phyloP scores from a whole-genome alignment of 768 basidiomycete genomes.

The Suillus hirtellus region DNA sequence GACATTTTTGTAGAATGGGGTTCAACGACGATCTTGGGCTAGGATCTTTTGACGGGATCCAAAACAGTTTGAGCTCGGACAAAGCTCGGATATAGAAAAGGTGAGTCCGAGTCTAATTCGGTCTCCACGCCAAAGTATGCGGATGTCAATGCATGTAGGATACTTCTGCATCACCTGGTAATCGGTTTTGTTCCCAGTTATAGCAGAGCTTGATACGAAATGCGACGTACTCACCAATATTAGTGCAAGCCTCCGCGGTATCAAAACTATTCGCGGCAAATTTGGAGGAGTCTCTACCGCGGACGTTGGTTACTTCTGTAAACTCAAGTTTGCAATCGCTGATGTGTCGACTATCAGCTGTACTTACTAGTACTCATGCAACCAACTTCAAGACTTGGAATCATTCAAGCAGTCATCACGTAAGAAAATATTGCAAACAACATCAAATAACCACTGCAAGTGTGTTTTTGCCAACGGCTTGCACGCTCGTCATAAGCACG shows the following conservation, averaged over 20 bases:
- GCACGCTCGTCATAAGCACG: neutral
- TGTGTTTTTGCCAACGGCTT: no score
- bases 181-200: neutral
- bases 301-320: neutral
- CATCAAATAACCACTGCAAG: neutral
- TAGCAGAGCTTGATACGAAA: neutral
- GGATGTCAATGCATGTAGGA: neutral
- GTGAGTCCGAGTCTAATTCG: neutral
- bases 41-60: neutral
- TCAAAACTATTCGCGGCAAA: no score
- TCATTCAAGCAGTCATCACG: no score
- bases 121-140: neutral
- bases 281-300: no score
- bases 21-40: neutral
- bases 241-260: no score
- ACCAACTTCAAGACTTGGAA: neutral
- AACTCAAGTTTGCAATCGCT: neutral
- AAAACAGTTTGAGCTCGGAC: neutral
- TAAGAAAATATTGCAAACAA: neutral
- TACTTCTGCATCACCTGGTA: neutral
- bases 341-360: neutral
- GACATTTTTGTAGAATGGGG: neutral
- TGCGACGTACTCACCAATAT: no score
- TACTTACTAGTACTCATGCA: neutral
- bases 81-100: neutral